Evolutionary conservation across 23 red algal species (phyloP), one percentile per base, ranked within the genome.

Genomic region (Cyanidium caldarium): DNA sequence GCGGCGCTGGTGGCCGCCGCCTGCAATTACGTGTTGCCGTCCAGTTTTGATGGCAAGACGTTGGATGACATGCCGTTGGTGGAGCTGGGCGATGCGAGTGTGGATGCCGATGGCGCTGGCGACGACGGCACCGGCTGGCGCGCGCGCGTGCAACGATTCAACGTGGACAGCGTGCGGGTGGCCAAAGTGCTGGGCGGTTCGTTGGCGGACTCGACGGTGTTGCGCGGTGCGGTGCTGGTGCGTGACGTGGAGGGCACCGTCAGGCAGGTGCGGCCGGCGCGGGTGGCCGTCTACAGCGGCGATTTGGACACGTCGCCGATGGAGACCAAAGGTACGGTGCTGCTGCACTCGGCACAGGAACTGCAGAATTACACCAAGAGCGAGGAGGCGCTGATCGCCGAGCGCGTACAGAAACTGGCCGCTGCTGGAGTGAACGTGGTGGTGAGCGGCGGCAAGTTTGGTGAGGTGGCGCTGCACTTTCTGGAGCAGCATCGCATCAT

Each of bases 291-390:
- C 20, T 98, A 76, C 66, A 86, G 84, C 2, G 85, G 84, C 51
- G 92, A 98, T 39, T 76, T 98, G 38, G 92, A 98, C 44, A 78
- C 80, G 31, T 67, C 73, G 5, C 81, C 78, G 73, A 79, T 84
- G 40, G 92, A 98, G 69, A 98, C 92, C 10, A 98, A 98, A 76
- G 92, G 92, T 0, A 98, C 92, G 33, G 92, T 98, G 25, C 70
- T 98, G 30, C 77, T 98, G 5, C 87, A 88, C 38, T 89, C 85
- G 0, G 82, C 83, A 0, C 65, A 85, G 38, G 84, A 98, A 58
- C 78, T 98, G 42, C 70, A 75, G 33, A 78, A 81, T 33, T 98
- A 98, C 67, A 88, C 67, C 46, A 85, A 82, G 43, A 81, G 76
- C 16, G 92, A 98, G 65, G 92, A 98, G 65, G 35, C 68, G 1